These are phyloP conservation scores for Diaporthe australafricana DNA, from an alignment of 2,329 filamentous ascomycete genomes.

Conservation along the genomic window DNA sequence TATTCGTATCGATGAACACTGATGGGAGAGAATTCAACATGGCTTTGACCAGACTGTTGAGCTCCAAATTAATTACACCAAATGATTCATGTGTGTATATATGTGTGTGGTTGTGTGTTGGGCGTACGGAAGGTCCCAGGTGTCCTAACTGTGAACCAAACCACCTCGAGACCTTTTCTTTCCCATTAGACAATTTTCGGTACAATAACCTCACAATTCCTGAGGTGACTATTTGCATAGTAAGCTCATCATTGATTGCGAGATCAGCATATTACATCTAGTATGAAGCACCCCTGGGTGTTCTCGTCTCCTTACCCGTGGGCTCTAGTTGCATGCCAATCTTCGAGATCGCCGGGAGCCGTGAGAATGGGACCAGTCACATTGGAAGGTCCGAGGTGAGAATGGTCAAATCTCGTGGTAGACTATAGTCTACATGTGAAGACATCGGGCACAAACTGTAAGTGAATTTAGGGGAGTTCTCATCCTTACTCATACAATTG, in stretches of 20 bases:
- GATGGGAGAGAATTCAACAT: too few relatives aligned
- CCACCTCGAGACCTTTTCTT: not conserved
- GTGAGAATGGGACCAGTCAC: slow-evolving; percentile 11
- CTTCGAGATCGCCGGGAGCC: not conserved
- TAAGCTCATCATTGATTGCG: not conserved
- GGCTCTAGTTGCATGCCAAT: slow-evolving; percentile 9
- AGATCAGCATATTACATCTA: not conserved
- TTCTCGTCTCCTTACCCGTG: not conserved
- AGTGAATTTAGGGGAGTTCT: not conserved
- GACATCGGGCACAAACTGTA: not conserved
- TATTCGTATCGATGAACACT: not conserved
- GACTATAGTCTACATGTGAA: not conserved
- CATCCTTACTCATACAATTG: not conserved
- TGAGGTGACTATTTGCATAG: not conserved
- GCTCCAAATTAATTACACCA: not conserved
- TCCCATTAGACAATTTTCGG: not conserved
- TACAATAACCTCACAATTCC: not conserved
- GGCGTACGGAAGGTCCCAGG: not conserved
- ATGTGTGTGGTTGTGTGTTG: too few relatives aligned
- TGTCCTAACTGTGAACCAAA: not conserved
- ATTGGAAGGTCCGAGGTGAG: not conserved
- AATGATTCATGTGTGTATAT: not conserved
- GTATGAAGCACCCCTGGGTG: not conserved
- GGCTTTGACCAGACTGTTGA: too few relatives aligned
- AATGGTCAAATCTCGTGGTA: not conserved